Conservation (phyloP, 768 basidiomycete genomes). For the Hydnomerulius pinastri region DNA sequence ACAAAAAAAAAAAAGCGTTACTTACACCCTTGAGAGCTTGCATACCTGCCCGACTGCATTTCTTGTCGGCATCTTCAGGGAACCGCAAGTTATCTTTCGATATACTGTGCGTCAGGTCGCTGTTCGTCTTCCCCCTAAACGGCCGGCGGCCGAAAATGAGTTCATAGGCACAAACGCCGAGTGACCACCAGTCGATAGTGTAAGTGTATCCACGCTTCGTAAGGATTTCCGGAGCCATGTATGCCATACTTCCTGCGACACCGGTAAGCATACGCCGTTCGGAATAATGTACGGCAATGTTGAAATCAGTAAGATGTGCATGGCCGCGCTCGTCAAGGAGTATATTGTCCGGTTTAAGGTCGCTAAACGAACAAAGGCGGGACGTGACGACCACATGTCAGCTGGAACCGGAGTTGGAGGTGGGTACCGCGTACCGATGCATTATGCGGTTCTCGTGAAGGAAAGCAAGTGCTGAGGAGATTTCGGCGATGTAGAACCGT, state of each 20-base stretch:
- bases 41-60: conserved; percentile 76
- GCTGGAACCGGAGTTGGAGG: not conserved
- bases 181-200: conserved; percentile 96
- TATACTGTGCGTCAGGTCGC: conserved; percentile 90
- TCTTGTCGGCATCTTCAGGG: conserved; percentile 86
- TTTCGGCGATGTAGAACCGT: conserved; percentile 86
- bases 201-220: conserved; percentile 93
- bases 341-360: conserved; percentile 97
- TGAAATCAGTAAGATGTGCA: conserved; percentile 97
- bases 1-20: conserved; percentile 16
- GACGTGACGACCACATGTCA: not conserved
- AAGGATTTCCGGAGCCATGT: conserved; percentile 94
- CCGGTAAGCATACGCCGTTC: conserved; percentile 84
- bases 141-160: conserved; percentile 90
- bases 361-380: conserved; percentile 45
- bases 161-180: conserved; percentile 92
- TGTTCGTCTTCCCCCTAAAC: conserved; percentile 92
- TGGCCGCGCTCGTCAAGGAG: conserved; percentile 94
- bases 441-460: conserved; percentile 94
- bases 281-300: conserved; percentile 96
- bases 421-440: conserved; percentile 69
- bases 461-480: conserved; percentile 85
- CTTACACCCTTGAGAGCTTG: conserved; percentile 79
- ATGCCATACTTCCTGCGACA: conserved; percentile 98
- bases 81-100: conserved; percentile 83